Evolutionary conservation across 2,329 filamentous ascomycete species (phyloP).

Genomic region (Westerdykella aurantiaca): DNA sequence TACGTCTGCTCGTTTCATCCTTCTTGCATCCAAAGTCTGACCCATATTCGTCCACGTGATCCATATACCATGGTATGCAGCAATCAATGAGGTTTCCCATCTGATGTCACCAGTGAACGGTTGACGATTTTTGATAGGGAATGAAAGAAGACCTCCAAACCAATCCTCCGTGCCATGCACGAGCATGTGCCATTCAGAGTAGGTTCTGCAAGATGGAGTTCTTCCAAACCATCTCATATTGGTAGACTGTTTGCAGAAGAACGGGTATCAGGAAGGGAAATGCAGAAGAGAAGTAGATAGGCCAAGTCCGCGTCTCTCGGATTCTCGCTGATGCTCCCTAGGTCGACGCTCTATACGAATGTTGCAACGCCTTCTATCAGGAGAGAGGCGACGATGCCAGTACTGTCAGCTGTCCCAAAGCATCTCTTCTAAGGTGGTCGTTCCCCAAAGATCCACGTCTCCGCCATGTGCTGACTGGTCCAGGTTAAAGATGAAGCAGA

Average conservation of each 20-base stretch:
- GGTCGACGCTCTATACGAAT: slow-evolving; percentile 85
- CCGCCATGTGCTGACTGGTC: slow-evolving; percentile 9
- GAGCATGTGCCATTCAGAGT: slow-evolving; percentile 92
- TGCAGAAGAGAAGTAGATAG: slow-evolving; percentile 55
- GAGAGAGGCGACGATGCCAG: slow-evolving; percentile 69
- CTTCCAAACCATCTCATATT: not conserved
- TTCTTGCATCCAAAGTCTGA: not conserved
- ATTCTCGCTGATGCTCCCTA: slow-evolving; percentile 37
- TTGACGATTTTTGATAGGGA: slow-evolving; percentile 32
- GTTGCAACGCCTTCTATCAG: slow-evolving; percentile 84
- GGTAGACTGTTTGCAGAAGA: slow-evolving; percentile 77
- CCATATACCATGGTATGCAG: slow-evolving; percentile 20
- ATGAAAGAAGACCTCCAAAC: slow-evolving; percentile 65
- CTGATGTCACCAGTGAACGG: slow-evolving; percentile 19
- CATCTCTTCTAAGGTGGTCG: slow-evolving; percentile 58
- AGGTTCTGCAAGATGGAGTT: not conserved
- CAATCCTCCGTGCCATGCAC: slow-evolving; percentile 77
- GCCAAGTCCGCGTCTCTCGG: not conserved
- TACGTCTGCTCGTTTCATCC: not conserved
- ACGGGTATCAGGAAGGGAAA: slow-evolving; percentile 77
- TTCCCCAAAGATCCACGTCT: not conserved
- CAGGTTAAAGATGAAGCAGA: slow-evolving; percentile 76
- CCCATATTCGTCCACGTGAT: slow-evolving; percentile 11
- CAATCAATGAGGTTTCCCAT: not conserved
- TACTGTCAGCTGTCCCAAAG: slow-evolving; percentile 80